Conservation (phyloP, 2,329 filamentous ascomycete species). For the Colletotrichum spaethianum region DNA sequence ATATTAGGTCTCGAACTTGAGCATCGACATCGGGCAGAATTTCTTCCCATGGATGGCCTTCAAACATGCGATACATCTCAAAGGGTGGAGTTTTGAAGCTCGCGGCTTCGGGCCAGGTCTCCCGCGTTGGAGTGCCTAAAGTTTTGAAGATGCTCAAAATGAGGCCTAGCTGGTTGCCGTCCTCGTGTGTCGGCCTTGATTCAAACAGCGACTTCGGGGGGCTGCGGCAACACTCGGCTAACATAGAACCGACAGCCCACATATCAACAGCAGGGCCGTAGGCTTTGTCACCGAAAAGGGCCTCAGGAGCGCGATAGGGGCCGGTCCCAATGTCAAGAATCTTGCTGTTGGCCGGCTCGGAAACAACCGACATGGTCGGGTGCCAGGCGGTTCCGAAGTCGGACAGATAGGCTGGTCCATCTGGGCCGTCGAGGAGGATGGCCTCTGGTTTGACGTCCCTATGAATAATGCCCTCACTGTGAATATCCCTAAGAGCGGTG, state of each 20-base stretch:
- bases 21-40: slow-evolving; percentile 75
- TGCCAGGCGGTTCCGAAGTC: slow-evolving; percentile 97
- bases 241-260: slow-evolving; percentile 89
- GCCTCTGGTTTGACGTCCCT: slow-evolving; percentile 96
- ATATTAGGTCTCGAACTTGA: slow-evolving; percentile 76
- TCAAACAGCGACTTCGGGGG: slow-evolving; percentile 81
- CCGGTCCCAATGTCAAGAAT: slow-evolving; percentile 95
- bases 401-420: slow-evolving; percentile 82
- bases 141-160: slow-evolving; percentile 95
- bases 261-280: slow-evolving; percentile 86
- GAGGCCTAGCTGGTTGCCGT: slow-evolving; percentile 92
- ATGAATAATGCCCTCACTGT: slow-evolving; percentile 85
- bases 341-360: slow-evolving; percentile 78
- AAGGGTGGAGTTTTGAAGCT: slow-evolving; percentile 83
- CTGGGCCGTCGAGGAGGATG: slow-evolving; percentile 77
- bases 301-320: slow-evolving; percentile 90
- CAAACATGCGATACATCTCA: slow-evolving; percentile 88
- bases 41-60: slow-evolving; percentile 75
- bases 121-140: slow-evolving; percentile 85
- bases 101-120: slow-evolving; percentile 86
- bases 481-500: slow-evolving; percentile 78
- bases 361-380: slow-evolving; percentile 66
- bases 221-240: slow-evolving; percentile 78
- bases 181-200: slow-evolving; percentile 78
- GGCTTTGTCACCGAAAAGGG: slow-evolving; percentile 84